Base-by-base conservation (phyloP, 2,329 filamentous ascomycete genomes). In the Claviceps fusiformis region DNA sequence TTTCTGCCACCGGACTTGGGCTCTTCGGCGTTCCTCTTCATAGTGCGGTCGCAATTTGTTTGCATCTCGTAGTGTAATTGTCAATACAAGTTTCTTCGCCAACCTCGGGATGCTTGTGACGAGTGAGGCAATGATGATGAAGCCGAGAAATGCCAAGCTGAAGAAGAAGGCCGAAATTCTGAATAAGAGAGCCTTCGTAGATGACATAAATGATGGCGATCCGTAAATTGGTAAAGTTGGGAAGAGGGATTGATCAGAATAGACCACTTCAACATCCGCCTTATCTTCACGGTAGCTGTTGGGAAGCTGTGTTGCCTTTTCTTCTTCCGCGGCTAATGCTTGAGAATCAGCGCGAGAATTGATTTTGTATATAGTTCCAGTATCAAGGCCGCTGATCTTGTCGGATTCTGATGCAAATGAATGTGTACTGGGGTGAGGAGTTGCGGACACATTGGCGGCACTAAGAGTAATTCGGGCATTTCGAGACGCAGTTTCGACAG, bases 221-320 rank as follows among this genome's bases (percentile, higher is more conserved):
- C 87, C 87, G 62, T 95, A 95, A 0, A 89, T 73, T 0, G 90
- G 90, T 9, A 95, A 69, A 2, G 89, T 87, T 6, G 90, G 90
- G 60, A 96, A 96, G 5, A 95, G 72, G 3, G 88, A 86, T 61
- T 91, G 85, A 2, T 87, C 91, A 59, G 41, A 7, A n/a, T 13
- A 15, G 24, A 24, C 35, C 24, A 33, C 33, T 9, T 31, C 19
- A 15, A 10, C 3, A 3, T 54, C 17, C 19, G 35, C 24, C 10
- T 43, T 19, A 17, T 48, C 19, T 29, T 35, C 10, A 10, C 13
- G 10, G 13, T 2, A 43, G 8, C 15, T 27, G 7, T 44, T 10
- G 11, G 10, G 51, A 46, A 8, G 13, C 31, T 24, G 31, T 3
- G 43, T 19, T n/a, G 15, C 3, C 24, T 46, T 31, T 9, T 46